Base-by-base conservation (phyloP, 1,284 basidiomycete species). In the Tylopilus sp. region DNA sequence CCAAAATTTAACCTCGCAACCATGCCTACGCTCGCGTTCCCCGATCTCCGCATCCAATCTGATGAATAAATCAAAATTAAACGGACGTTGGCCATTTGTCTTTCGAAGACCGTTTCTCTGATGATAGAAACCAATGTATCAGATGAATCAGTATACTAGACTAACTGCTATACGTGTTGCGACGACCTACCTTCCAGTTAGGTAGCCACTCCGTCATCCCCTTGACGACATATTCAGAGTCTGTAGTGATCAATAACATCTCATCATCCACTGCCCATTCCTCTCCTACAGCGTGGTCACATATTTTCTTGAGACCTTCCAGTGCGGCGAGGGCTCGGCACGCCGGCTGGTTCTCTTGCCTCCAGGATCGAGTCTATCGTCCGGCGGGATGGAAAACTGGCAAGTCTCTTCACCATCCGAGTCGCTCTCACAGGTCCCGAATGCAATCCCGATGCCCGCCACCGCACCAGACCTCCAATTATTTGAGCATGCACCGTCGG, bases 161-260 rank as follows among this genome's bases (percentile, higher is more conserved):
- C 14, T 37, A 20, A 22, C 10, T 13, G 7, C 11, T 39, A 14
- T 39, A 17, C 11, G 36, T 22, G 13, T 22, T 11, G 17, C 20
- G 19, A 45, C n/a, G 14, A 53, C 40, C 26, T 6, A 71, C 71
- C 59, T 61, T 68, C 73, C 74, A 75, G 7, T 39, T 48, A n/a
- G 67, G 67, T 10, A 73, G 33, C 69, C 70, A 73, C 44, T 72
- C 64, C 2, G 67, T 67, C 44, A 72, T 68, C 6, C 71, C 73
- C 36, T 67, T 64, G 29, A 71, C 67, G 8, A 74, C 69, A 48
- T 74, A 74, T 54, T 73, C 64, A 4, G 71, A 74, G 52, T 74
- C 70, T 1, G 71, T 64, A 5, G 62, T 62, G 44, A 74, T 49
- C n/a, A 7, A 58, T 11, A 40, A 60, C 17, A 4, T 28, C 28